phyloP scores from a whole-genome alignment of 2,329 filamentous ascomycete species.

The Cladophialophora immunda region DNA sequence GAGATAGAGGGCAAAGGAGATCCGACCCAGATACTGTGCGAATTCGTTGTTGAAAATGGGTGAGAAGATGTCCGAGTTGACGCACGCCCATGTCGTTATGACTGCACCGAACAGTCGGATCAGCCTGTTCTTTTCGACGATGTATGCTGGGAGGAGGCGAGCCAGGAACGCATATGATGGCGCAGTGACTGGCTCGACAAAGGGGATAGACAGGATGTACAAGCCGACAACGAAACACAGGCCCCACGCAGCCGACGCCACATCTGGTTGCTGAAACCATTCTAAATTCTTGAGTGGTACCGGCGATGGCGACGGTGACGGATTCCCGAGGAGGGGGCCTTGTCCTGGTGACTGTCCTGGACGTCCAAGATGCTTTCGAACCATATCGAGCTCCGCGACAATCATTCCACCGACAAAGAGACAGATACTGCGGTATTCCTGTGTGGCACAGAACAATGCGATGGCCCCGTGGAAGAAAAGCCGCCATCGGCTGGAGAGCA shows the following conservation, averaged over 20 bases:
- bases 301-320: background rate
- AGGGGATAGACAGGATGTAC: slow-evolving; percentile 29
- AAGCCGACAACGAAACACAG: slow-evolving; percentile 23
- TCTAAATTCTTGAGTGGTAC: background rate
- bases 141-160: slow-evolving; percentile 16
- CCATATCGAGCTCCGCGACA: slow-evolving; percentile 28
- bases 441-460: slow-evolving; percentile 15
- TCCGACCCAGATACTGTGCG: slow-evolving; percentile 44
- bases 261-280: background rate
- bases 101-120: slow-evolving; percentile 27
- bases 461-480: slow-evolving; percentile 16
- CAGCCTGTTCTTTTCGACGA: slow-evolving; percentile 22
- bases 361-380: slow-evolving; percentile 1
- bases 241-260: background rate
- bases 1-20: slow-evolving; percentile 47
- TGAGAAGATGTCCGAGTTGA: slow-evolving; percentile 13
- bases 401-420: slow-evolving; percentile 32
- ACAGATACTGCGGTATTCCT: slow-evolving; percentile 8
- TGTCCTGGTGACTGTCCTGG: background rate
- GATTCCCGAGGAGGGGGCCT: background rate
- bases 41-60: slow-evolving; percentile 28
- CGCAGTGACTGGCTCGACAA: slow-evolving; percentile 4
- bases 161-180: slow-evolving; percentile 13
- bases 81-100: slow-evolving; percentile 26
- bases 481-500: slow-evolving; percentile 11